Evolutionary conservation across 2,329 filamentous ascomycete species (phyloP).

Genomic region (Aschersonia sp.): DNA sequence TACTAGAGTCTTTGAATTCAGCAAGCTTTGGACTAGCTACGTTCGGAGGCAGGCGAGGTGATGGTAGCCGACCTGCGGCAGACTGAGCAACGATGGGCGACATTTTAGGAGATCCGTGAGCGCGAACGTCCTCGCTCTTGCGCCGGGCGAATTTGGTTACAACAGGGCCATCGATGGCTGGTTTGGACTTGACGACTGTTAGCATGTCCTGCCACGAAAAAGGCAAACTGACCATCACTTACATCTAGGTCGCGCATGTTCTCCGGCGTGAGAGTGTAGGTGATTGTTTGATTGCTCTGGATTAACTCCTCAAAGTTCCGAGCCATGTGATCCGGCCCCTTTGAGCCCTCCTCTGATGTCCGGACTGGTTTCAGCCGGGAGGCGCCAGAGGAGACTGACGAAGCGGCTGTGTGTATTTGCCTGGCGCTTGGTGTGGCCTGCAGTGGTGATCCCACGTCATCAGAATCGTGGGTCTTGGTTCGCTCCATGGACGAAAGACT

Average conservation of each 20-base stretch:
- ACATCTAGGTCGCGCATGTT: slow-evolving; percentile 67
- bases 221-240: slow-evolving; percentile 4
- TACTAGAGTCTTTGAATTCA: slow-evolving; percentile 5
- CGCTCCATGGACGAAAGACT: slow-evolving; percentile 26
- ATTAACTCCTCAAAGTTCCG: slow-evolving; percentile 68
- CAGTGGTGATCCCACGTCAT: slow-evolving; percentile 14
- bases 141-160: slow-evolving; percentile 21
- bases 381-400: slow-evolving; percentile 33
- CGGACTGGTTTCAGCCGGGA: slow-evolving; percentile 38
- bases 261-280: slow-evolving; percentile 68
- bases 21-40: slow-evolving; percentile 2
- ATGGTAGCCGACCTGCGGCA: slow-evolving; percentile 14
- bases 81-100: slow-evolving; percentile 26
- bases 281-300: slow-evolving; percentile 68
- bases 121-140: slow-evolving; percentile 32
- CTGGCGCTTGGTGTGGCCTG: slow-evolving; percentile 14
- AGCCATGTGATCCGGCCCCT: slow-evolving; percentile 41
- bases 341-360: slow-evolving; percentile 43
- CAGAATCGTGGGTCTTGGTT: slow-evolving; percentile 17
- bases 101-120: slow-evolving; percentile 29
- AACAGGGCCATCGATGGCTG: slow-evolving; percentile 27
- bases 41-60: slow-evolving; percentile 3
- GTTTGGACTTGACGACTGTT: slow-evolving; percentile 16
- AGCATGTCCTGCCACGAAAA: not conserved
- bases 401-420: slow-evolving; percentile 32